Percentiles rank a stretch among this genome's conserved stretches.
phyloP scores from a whole-genome alignment of 495 filamentous ascomycete genomes.

The Talaromyces stipitatus region DNA sequence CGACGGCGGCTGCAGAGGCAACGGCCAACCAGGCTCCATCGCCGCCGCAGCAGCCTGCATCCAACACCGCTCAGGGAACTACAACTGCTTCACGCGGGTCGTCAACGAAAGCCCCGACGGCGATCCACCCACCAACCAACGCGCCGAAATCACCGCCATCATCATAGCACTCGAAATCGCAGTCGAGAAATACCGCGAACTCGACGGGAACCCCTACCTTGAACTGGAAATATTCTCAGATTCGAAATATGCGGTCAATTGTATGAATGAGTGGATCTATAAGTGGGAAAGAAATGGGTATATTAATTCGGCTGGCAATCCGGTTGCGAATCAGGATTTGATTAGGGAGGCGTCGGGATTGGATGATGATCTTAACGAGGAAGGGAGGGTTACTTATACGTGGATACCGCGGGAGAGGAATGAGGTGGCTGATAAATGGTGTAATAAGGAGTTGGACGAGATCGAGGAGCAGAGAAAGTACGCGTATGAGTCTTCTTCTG shows the following conservation, averaged over 20 bases:
- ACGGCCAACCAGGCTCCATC: slow-evolving; percentile 16
- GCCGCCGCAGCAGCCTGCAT: slow-evolving; percentile 29
- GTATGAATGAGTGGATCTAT: background rate
- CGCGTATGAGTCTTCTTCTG: too few relatives aligned
- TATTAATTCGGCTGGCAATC: background rate
- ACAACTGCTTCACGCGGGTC: background rate
- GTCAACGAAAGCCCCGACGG: background rate
- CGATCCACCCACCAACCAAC: slow-evolving; percentile 27
- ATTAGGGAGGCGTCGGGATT: slow-evolving; percentile 15
- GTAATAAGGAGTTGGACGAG: background rate
- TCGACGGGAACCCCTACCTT: slow-evolving; percentile 19
- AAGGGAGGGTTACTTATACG: slow-evolving; percentile 20
- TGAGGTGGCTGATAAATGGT: background rate
- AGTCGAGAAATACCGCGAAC: slow-evolving; percentile 14
- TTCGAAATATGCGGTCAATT: background rate
- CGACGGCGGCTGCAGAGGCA: slow-evolving; percentile 32
- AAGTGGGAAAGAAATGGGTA: background rate
- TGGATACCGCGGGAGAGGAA: background rate
- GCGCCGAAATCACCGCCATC: slow-evolving; percentile 30
- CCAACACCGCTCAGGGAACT: background rate
- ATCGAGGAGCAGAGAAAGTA: background rate
- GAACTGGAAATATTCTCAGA: slow-evolving; percentile 19
- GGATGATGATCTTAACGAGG: slow-evolving; percentile 12
- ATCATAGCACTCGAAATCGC: slow-evolving; percentile 30
- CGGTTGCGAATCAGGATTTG: background rate